These are phyloP conservation scores for Schizochytrium sp. DNA, from an alignment of 108 stramenopile species.

Conservation along the genomic window DNA sequence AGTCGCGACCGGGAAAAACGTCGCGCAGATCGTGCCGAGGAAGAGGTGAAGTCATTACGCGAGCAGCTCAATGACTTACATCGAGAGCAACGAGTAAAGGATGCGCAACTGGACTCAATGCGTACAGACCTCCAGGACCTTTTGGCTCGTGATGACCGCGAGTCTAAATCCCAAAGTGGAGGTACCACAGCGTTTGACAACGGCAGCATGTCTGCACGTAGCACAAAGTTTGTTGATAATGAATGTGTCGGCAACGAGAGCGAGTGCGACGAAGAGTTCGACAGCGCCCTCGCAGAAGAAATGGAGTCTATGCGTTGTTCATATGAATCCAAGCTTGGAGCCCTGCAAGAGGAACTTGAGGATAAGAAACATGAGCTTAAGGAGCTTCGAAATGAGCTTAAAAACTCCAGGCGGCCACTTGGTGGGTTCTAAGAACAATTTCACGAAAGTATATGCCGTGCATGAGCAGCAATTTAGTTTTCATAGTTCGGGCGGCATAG, in stretches of 20 bases:
- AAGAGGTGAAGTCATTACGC: not conserved
- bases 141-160: not conserved
- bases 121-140: conserved; percentile 38
- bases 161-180: not conserved
- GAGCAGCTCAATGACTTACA: not conserved
- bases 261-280: conserved; percentile 4
- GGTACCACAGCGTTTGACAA: not conserved
- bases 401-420: no score
- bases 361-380: conserved; percentile 16
- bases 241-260: not conserved
- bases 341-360: conserved; percentile 4
- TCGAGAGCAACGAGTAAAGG: conserved; percentile 44
- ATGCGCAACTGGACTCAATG: conserved; percentile 45
- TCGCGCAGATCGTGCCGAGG: not conserved
- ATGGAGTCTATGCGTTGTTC: conserved; percentile 23
- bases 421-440: no score
- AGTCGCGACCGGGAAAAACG: not conserved
- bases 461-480: no score
- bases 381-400: not conserved
- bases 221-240: not conserved
- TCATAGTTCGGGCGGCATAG: no score
- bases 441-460: no score
- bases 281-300: not conserved
- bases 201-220: not conserved
- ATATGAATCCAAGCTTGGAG: not conserved